A percentile compares a stretch with the other conserved stretches of the same genome.
Conservation (phyloP, 768 basidiomycete genomes). For the Amanita polypyramis region DNA sequence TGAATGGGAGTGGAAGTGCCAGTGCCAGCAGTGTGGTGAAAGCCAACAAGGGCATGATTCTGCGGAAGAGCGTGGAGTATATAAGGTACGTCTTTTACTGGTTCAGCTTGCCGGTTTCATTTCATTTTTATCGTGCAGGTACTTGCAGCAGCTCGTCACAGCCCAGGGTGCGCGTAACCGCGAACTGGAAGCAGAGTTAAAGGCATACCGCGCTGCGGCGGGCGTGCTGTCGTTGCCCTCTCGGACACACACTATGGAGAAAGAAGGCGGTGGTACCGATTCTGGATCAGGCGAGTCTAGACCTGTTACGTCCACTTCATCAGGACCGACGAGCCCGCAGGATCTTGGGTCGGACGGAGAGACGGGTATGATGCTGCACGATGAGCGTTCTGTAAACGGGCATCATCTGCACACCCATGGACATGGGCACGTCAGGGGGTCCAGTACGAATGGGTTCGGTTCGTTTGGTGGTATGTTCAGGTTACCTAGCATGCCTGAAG, state of each 20-base stretch:
- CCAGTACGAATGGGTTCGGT: no score
- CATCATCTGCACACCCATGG: no score
- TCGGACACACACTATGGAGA: neutral
- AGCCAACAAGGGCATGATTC: slow-evolving; percentile 92
- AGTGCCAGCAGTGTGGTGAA: slow-evolving; percentile 39
- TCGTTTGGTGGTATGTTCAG: no score
- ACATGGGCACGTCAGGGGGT: no score
- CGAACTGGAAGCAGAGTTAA: slow-evolving; percentile 68
- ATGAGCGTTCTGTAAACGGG: slow-evolving; percentile 6
- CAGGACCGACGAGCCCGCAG: neutral
- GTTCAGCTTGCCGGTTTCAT: slow-evolving; percentile 1
- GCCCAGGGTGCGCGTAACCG: slow-evolving; percentile 71
- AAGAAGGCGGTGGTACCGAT: neutral
- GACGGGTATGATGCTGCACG: slow-evolving; percentile 15
- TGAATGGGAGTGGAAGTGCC: slow-evolving; percentile 13
- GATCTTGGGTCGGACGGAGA: neutral
- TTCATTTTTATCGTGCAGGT: slow-evolving; percentile 25
- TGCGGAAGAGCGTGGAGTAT: slow-evolving; percentile 74
- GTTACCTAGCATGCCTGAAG: no score
- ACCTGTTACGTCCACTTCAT: neutral
- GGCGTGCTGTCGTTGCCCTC: slow-evolving; percentile 13
- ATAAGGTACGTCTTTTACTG: slow-evolving; percentile 28
- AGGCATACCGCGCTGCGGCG: slow-evolving; percentile 25
- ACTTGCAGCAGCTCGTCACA: slow-evolving; percentile 78
- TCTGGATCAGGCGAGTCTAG: slow-evolving; percentile 1